Evolutionary conservation across 2,329 filamentous ascomycete species (phyloP), one percentile per base, ranked within the genome.

Genomic region (Beauveria caledonica): DNA sequence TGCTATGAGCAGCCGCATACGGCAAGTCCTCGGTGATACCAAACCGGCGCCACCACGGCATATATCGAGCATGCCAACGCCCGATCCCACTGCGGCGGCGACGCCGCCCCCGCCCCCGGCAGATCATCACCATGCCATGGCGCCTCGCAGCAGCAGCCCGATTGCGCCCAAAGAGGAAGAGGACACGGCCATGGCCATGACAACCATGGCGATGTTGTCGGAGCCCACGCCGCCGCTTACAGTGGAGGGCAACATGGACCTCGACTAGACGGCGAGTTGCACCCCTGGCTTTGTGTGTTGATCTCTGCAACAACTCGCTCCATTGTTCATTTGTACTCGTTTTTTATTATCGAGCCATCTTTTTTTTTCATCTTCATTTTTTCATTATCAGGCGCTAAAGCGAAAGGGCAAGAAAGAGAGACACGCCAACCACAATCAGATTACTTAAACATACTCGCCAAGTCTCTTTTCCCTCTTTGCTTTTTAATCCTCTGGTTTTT

Each of bases 1-100:
- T 50, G 70, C 73, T 25, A 71, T 82, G 69, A 71, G 70, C 40
- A 67, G 69, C n/a, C 71, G 70, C 19, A 78, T 83, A 63, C 72
- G 72, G 27, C 68, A 72, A 54, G 62, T 76, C 19, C 72, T 80
- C 5, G 73, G 72, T 45, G 72, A 72, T 39, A 67, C 61, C 19
- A 39, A 53, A 40, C 64, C 21, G 25, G 10, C 45, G 17, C 19
- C 13, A 10, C 40, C 23, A 33, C 51, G 25, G 13, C 19, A 27
- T 17, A 61, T 65, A 10, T 50, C 56, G 3, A 59, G 55, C 49
- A 62, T 13, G 58, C 62, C 51, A 46, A 67, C 58, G 58, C 64
- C 62, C 1, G 56, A 55, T 25, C 23, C 57, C 17, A 58, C 55
- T 4, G 61, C 61, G n/a, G 39, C 61, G 10, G 56, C 61, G 13